Evolutionary conservation across 805 yeast genomes (phyloP), one percentile per base, ranked within the genome.

Genomic region (Candida argentea): DNA sequence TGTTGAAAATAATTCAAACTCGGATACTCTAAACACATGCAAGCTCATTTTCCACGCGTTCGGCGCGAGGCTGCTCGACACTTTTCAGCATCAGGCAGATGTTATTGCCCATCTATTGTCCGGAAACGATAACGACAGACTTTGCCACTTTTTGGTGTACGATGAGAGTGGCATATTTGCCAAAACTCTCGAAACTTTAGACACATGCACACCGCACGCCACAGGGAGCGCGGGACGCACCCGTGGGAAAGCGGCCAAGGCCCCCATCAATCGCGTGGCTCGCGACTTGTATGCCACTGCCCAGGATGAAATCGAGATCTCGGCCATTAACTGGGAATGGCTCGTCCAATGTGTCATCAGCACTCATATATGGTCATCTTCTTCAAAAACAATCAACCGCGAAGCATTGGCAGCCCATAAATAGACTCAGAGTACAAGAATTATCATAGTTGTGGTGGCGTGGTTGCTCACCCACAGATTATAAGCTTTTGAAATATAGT

Each of bases 271-370:
- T 12, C 15, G 9, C 15, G 26, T 13, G 5, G 9, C 14, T 16
- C 7, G n/a, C n/a, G 13, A 22, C 7, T 22, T 12, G n/a, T 8
- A 7, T 6, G 13, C 20, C 10, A 14, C 26, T 6, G 18, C 27
- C 14, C 20, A 14, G n/a, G 26, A 31, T 25, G 20, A 17, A 23
- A 21, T 19, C 15, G 18, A 16, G 23, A 51, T 24, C 43, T 52
- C 38, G 22, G 37, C 67, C 4, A 53, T 73, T 7, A 56, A 66
- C 40, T 73, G 79, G 80, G 81, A 75, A 42, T 75, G 82, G 82
- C 57, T 73, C 1, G 78, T 73, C 2, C 81, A 75, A 34, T 70
- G 78, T 49, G 58, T 72, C 10, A 72, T 75, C 15, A 50, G 60
- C 33, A 48, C 49, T 14, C 37, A 44, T 34, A 44, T 56, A 13